Conservation (phyloP, 1,284 basidiomycete species). For the Flammula alnicola region DNA sequence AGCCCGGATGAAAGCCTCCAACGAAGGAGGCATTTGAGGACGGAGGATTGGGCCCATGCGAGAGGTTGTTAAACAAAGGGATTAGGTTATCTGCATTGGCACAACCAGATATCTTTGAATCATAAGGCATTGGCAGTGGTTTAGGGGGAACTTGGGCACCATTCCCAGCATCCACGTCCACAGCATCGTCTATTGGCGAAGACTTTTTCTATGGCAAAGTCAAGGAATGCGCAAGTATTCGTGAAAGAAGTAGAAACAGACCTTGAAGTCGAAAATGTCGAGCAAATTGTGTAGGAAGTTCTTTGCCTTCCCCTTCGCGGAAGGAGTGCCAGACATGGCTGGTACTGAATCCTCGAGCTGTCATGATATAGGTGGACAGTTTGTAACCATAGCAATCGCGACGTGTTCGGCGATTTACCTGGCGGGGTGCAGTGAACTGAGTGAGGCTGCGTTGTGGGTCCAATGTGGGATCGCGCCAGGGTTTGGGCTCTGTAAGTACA, state of each 20-base stretch:
- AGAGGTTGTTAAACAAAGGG: conserved; percentile 42
- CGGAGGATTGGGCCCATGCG: conserved; percentile 17
- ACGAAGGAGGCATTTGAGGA: conserved; percentile 34
- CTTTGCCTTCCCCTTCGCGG: conserved; percentile 33
- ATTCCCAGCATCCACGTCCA: background rate
- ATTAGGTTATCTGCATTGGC: conserved; percentile 1
- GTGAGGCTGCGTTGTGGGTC: too few species aligned
- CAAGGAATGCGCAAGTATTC: too few species aligned
- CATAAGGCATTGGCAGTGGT: conserved; percentile 21
- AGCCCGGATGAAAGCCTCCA: conserved; percentile 44
- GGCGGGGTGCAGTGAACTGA: too few species aligned
- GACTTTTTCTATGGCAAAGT: background rate
- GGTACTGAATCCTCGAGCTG: too few species aligned
- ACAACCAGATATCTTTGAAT: background rate
- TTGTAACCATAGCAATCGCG: too few species aligned
- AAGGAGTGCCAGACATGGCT: conserved; percentile 17
- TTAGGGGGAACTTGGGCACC: conserved; percentile 26
- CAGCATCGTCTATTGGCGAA: background rate
- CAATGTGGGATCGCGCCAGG: background rate
- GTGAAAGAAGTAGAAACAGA: background rate
- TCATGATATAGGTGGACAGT: background rate
- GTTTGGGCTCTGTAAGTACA: background rate
- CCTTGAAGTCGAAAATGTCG: conserved; percentile 19
- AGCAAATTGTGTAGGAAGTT: conserved; percentile 33
- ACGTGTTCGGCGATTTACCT: too few species aligned